Conservation (phyloP, 176 grass and related monocot genomes). For the Chrysopogon serrulatus region DNA sequence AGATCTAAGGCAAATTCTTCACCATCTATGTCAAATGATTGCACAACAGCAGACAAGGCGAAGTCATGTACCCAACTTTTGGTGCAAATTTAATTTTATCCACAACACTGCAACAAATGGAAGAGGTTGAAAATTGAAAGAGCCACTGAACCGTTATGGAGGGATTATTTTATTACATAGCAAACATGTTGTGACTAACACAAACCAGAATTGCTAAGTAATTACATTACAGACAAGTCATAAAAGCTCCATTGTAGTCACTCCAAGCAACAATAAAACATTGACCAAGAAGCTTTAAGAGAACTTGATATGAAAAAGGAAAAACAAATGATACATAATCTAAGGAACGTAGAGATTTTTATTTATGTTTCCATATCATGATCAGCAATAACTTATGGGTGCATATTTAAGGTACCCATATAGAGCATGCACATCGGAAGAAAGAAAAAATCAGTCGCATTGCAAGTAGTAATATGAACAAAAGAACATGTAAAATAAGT, state of each 20-base stretch:
- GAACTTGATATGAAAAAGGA: neutral
- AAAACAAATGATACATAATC: neutral
- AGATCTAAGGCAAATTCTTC: neutral
- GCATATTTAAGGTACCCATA: neutral
- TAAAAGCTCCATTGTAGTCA: neutral
- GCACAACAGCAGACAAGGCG: neutral
- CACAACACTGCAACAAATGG: neutral
- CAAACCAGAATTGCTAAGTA: neutral
- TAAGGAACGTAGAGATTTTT: neutral
- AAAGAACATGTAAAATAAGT: neutral
- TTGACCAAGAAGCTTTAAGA: neutral
- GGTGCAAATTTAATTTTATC: neutral
- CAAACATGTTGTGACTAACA: neutral
- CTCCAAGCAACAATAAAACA: neutral
- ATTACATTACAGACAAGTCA: neutral
- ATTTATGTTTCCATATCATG: neutral
- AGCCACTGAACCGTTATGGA: neutral
- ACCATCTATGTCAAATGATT: neutral
- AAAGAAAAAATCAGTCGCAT: neutral
- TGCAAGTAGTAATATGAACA: conserved; percentile 14
- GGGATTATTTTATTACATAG: neutral
- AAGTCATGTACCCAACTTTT: neutral
- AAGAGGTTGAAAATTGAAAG: neutral
- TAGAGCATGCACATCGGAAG: neutral
- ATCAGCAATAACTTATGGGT: conserved; percentile 1